Conservation (phyloP, 192 early-diverging fungal species). For the Coemansia sp. region DNA sequence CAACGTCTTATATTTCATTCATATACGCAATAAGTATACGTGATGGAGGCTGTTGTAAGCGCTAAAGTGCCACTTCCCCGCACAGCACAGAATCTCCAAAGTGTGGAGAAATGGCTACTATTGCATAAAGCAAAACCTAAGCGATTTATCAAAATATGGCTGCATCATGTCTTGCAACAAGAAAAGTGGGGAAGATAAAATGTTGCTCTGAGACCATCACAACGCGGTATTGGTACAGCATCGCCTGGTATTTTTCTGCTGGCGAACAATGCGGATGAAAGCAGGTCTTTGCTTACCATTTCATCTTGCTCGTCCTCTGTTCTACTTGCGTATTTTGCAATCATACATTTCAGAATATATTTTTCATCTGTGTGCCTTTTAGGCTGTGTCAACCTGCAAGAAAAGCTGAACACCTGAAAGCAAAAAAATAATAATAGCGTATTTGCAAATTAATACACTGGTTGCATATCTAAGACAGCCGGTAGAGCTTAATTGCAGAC, state of each 20-base stretch:
- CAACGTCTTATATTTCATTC: neutral
- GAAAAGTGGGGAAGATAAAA: neutral
- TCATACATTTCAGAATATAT: neutral
- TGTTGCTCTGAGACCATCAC: neutral
- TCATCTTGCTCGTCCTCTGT: neutral
- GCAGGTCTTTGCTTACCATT: neutral
- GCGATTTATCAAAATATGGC: neutral
- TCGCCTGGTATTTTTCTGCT: neutral
- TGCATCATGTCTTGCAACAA: neutral
- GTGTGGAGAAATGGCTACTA: neutral
- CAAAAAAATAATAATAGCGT: neutral
- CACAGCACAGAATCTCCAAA: neutral
- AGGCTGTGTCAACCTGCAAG: neutral
- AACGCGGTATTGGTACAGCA: neutral
- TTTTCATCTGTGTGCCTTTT: neutral
- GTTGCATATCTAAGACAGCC: neutral
- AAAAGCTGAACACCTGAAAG: neutral
- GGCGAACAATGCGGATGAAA: neutral
- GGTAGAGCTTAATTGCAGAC: neutral
- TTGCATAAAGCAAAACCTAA: neutral
- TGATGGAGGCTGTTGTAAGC: neutral
- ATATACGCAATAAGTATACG: neutral
- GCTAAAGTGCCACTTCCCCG: neutral
- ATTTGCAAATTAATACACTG: neutral
- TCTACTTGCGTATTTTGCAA: neutral